Conservation (phyloP, 1,139 yeast species). For the Blastobotrys aristatus region DNA sequence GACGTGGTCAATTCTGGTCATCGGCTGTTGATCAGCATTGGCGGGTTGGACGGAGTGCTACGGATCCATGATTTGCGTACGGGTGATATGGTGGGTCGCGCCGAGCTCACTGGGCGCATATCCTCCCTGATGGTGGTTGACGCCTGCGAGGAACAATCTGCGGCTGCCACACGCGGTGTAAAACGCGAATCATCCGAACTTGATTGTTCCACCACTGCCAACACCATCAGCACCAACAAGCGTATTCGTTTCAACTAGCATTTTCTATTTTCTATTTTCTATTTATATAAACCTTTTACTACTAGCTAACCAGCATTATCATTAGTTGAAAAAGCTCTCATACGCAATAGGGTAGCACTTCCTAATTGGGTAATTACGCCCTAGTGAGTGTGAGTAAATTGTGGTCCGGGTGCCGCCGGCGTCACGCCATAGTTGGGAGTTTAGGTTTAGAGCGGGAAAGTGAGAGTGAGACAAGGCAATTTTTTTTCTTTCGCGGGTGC, state of each 20-base stretch:
- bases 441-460: no score
- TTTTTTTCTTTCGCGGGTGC: not conserved
- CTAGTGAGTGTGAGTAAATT: no score
- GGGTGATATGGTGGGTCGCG: slow-evolving; percentile 56
- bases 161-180: slow-evolving; percentile 1
- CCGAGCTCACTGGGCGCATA: slow-evolving; percentile 62
- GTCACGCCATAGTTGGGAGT: no score
- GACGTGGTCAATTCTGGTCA: slow-evolving; percentile 14
- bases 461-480: no score
- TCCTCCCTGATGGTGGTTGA: slow-evolving; percentile 47
- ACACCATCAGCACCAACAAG: not conserved
- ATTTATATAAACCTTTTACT: no score
- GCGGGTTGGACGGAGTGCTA: slow-evolving; percentile 74
- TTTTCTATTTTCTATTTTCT: no score
- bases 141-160: slow-evolving; percentile 11
- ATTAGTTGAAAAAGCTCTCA: not conserved
- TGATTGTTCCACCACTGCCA: not conserved
- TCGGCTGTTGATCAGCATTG: slow-evolving; percentile 41
- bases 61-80: slow-evolving; percentile 61
- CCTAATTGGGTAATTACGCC: not conserved
- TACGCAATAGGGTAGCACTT: not conserved
- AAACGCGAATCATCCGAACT: not conserved
- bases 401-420: no score
- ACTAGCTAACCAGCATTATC: no score
- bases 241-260: not conserved